Evolutionary conservation across 805 yeast species (phyloP).

Genomic region (Isabelozyma rhagii): DNA sequence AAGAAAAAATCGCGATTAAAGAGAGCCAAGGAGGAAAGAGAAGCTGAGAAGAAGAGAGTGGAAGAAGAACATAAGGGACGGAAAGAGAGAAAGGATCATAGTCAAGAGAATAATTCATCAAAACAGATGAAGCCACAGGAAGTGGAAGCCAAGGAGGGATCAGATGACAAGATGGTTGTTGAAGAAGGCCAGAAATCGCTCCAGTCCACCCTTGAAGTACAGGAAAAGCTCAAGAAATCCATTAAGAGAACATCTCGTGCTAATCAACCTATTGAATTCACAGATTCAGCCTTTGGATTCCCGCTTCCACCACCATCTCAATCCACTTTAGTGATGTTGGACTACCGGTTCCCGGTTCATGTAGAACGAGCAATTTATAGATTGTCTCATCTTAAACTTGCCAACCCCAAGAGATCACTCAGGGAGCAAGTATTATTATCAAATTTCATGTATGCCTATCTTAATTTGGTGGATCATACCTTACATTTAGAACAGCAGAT

Average conservation of each 20-base stretch:
- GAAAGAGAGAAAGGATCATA: not conserved
- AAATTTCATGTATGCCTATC: slow-evolving; percentile 96
- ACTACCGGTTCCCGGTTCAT: slow-evolving; percentile 86
- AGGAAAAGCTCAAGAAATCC: slow-evolving; percentile 41
- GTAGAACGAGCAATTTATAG: slow-evolving; percentile 95
- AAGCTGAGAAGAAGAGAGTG: not conserved
- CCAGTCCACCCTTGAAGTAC: slow-evolving; percentile 37
- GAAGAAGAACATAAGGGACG: not conserved
- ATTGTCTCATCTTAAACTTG: slow-evolving; percentile 85
- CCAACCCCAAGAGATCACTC: slow-evolving; percentile 88
- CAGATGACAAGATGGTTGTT: slow-evolving; percentile 1
- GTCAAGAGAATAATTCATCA: not conserved
- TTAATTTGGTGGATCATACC: slow-evolving; percentile 91
- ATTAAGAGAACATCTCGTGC: slow-evolving; percentile 40
- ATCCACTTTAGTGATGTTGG: slow-evolving; percentile 76
- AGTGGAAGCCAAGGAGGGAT: not conserved
- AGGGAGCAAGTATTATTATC: slow-evolving; percentile 90
- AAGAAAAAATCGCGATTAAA: not conserved
- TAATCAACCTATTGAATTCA: slow-evolving; percentile 45
- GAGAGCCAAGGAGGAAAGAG: not conserved
- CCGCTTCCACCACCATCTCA: slow-evolving; percentile 79
- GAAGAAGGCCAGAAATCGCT: slow-evolving; percentile 19
- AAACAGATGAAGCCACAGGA: not conserved
- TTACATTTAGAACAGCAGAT: slow-evolving; percentile 65
- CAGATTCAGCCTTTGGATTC: slow-evolving; percentile 85